Evolutionary conservation across 495 filamentous ascomycete species (phyloP).

Genomic region (Penicillium tannophilum): DNA sequence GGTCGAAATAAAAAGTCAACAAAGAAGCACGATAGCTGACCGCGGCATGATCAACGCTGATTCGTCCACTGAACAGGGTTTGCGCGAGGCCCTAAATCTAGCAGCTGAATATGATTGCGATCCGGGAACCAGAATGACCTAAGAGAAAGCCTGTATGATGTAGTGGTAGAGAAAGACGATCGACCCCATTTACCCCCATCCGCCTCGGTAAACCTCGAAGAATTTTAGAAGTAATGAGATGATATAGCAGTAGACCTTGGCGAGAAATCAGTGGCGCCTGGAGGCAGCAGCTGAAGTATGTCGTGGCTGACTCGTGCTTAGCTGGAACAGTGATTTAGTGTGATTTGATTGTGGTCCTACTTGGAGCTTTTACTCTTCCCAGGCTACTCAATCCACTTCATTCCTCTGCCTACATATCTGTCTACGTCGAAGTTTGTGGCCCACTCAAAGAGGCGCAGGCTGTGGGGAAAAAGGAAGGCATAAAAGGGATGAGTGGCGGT

Average conservation of each 20-base stretch:
- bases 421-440: no score
- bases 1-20: constrained; percentile 6
- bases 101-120: constrained; percentile 23
- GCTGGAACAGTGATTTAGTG: constrained; percentile 12
- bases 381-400: neutral
- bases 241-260: neutral
- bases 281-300: constrained; percentile 35
- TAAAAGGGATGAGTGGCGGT: no score
- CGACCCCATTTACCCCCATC: neutral
- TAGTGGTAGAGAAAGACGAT: neutral
- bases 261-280: constrained; percentile 31
- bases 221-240: no score
- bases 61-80: constrained; percentile 18
- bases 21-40: constrained; percentile 20
- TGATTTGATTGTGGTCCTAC: neutral
- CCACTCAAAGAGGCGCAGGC: no score
- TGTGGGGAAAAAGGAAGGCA: no score
- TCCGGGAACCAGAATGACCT: constrained; percentile 1
- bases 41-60: constrained; percentile 9
- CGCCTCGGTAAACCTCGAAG: neutral
- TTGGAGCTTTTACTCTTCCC: neutral
- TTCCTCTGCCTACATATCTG: no score
- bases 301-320: constrained; percentile 21
- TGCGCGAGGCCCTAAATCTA: constrained; percentile 24
- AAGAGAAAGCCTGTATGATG: neutral